Conservation (phyloP, 2,329 filamentous ascomycete genomes). For the Phialophora macrospora region DNA sequence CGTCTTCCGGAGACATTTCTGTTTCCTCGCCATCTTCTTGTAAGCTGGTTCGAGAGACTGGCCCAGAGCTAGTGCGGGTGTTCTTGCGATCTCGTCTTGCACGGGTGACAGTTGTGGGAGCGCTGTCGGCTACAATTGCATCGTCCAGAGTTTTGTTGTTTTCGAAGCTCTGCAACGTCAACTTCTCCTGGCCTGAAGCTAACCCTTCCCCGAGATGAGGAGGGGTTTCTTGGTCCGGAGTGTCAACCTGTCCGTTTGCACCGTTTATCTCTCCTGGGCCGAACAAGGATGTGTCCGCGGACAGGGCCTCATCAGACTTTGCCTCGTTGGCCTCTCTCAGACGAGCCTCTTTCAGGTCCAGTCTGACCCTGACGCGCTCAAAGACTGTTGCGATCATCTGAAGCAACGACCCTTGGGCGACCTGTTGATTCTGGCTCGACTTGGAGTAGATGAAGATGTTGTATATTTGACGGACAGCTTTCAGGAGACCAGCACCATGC, state of each 20-base stretch:
- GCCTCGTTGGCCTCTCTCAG: conserved; percentile 50
- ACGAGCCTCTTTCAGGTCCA: conserved; percentile 85
- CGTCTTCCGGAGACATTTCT: conserved; percentile 57
- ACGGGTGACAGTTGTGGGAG: conserved; percentile 68
- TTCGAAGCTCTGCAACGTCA: conserved; percentile 72
- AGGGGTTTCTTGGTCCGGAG: conserved; percentile 46
- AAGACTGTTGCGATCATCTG: conserved; percentile 99
- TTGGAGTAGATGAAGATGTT: conserved; percentile 97
- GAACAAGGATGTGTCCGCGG: conserved; percentile 31
- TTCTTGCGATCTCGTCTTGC: conserved; percentile 56
- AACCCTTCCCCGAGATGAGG: conserved; percentile 56
- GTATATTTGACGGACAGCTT: conserved; percentile 96
- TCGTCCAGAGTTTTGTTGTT: conserved; percentile 70
- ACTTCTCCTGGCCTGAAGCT: conserved; percentile 54
- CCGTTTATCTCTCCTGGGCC: conserved; percentile 44
- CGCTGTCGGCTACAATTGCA: conserved; percentile 68
- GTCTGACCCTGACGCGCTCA: conserved; percentile 83
- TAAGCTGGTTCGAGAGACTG: conserved; percentile 42
- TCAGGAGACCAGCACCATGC: conserved; percentile 91
- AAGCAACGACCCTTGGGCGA: conserved; percentile 93
- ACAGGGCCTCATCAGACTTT: conserved; percentile 40
- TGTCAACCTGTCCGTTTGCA: conserved; percentile 32
- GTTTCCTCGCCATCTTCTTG: conserved; percentile 49
- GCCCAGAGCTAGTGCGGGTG: conserved; percentile 53
- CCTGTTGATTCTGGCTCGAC: conserved; percentile 91